Percentiles rank a stretch among this genome's conserved stretches.
These are phyloP conservation scores for Corymbia citriodora DNA, from an alignment of 441 rosid genomes.

Conservation along the genomic window DNA sequence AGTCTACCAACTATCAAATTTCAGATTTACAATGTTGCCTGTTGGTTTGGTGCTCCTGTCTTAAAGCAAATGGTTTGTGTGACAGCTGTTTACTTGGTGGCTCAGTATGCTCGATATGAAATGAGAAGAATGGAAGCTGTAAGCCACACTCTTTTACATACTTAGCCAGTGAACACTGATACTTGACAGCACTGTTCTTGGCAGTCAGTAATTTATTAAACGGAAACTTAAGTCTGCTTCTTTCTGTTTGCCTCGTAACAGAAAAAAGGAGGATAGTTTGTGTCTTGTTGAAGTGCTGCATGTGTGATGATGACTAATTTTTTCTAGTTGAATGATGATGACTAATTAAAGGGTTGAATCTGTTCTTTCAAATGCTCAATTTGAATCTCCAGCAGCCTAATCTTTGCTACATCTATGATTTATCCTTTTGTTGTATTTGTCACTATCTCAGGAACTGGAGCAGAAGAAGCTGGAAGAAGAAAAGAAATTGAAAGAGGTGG, in stretches of 20 bases:
- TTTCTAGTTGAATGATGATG: background rate
- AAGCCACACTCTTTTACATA: slow-evolving; percentile 10
- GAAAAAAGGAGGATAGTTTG: background rate
- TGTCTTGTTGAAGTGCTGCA: background rate
- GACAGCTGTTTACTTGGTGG: slow-evolving; percentile 83
- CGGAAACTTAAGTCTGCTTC: background rate
- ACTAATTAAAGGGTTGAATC: background rate
- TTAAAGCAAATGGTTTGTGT: slow-evolving; percentile 14
- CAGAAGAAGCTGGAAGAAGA: slow-evolving; percentile 53
- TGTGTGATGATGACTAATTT: background rate
- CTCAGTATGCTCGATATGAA: slow-evolving; percentile 72
- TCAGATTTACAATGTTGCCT: slow-evolving; percentile 3
- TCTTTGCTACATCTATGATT: background rate
- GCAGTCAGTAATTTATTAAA: background rate
- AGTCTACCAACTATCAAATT: background rate
- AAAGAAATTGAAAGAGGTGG: slow-evolving; percentile 49
- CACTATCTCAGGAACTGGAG: slow-evolving; percentile 48
- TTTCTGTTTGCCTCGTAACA: background rate
- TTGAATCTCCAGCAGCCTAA: background rate
- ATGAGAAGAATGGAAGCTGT: slow-evolving; percentile 85
- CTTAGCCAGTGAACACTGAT: background rate
- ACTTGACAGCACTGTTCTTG: background rate
- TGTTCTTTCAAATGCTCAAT: background rate
- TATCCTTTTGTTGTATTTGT: background rate
- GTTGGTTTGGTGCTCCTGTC: slow-evolving; percentile 16